Base-by-base conservation (phyloP, 345 rosid species). In the Eucalyptus pumila region DNA sequence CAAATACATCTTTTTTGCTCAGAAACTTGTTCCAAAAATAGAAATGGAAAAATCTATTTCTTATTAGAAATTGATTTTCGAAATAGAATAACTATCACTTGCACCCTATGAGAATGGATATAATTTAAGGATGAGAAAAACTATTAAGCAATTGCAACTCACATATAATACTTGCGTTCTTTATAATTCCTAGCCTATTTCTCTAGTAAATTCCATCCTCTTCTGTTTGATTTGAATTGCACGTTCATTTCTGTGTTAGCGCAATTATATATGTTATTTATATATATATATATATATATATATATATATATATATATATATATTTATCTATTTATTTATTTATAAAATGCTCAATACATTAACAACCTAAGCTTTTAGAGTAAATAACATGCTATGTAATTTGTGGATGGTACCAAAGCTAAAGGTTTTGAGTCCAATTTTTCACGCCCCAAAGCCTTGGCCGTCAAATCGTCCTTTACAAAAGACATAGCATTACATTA, bases 11-110 rank as follows among this genome's bases (percentile, higher is more conserved):
- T 51, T 7, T 6, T 51, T 51, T 51, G 23, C 23, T 51, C 0
- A 0, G 0, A 51, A 51, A 17, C 56, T 51, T 52, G 4, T 52
- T 52, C 0, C 11, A 19, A 52, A 0, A 52, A 19, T 52, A 8
- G 0, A 52, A 52, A 52, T 52, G 58, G 2, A 52, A 19, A 52
- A 19, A 52, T 52, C 0, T 8, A 19, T 52, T 19, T 19, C 0
- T 0, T 0, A 1, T 8, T 52, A 52, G 1, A 19, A 52, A 52
- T 52, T 52, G 24, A 52, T 52, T 19, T 52, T 52, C 1, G 0
- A 52, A 51, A 52, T 0, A 21, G 0, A 52, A 52, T 52, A 0
- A 52, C 4, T 8, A 52, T 52, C 26, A 8, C 26, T 52, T 4
- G 11, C 26, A 30, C 4, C 7, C 69, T 62, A 6, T 2, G 34